Conservation (phyloP, 768 basidiomycete genomes). For the Xerocomellus chrysenteron region DNA sequence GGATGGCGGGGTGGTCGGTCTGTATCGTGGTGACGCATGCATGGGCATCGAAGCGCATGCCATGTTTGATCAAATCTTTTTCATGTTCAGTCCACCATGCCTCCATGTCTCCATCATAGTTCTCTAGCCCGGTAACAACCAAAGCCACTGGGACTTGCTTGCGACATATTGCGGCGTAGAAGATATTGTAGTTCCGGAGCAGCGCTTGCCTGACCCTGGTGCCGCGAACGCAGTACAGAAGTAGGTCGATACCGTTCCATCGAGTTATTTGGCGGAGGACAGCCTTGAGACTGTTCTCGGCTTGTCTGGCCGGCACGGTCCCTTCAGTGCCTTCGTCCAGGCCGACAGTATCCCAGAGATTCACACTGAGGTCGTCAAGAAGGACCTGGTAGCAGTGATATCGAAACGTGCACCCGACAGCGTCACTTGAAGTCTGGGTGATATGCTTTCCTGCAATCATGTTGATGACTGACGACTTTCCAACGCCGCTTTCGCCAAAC, state of each 20-base stretch:
- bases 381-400: constrained; percentile 22
- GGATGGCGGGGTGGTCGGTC: constrained; percentile 26
- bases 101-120: constrained; percentile 34
- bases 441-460: constrained; percentile 30
- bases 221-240: constrained; percentile 37
- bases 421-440: constrained; percentile 31
- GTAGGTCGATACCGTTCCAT: constrained; percentile 29
- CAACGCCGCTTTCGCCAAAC: constrained; percentile 41
- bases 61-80: constrained; percentile 27
- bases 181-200: constrained; percentile 30
- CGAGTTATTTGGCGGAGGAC: constrained; percentile 35
- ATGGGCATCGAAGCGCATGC: constrained; percentile 38
- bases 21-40: constrained; percentile 42
- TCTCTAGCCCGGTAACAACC: constrained; percentile 38
- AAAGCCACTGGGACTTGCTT: constrained; percentile 32
- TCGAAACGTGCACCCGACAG: constrained; percentile 36
- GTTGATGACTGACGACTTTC: constrained; percentile 45
- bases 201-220: constrained; percentile 27
- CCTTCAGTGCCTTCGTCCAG: constrained; percentile 33
- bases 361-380: constrained; percentile 18
- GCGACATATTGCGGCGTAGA: constrained; percentile 31
- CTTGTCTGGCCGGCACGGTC: constrained; percentile 24
- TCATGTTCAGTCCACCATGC: constrained; percentile 41
- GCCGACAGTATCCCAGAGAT: constrained; percentile 35
- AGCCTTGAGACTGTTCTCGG: constrained; percentile 26